These are phyloP conservation scores for Strigomonas galati DNA, from an alignment of 208 protist genomes.

Conservation along the genomic window DNA sequence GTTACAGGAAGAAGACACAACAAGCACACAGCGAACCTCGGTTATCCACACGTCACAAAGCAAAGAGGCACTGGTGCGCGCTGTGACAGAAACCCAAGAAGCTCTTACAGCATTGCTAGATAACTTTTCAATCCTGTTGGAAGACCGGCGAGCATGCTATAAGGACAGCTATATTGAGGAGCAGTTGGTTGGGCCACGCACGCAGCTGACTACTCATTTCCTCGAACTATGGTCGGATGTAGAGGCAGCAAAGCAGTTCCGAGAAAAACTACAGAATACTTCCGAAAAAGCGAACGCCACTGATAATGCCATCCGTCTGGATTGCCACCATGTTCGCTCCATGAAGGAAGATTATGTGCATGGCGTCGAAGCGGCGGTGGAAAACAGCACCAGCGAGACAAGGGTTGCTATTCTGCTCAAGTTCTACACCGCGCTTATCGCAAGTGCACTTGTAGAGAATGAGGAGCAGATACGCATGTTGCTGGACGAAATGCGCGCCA, in stretches of 20 bases:
- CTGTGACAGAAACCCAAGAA: background rate
- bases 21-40: background rate
- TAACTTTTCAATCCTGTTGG: conserved; percentile 17
- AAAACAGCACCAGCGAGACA: no score
- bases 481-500: conserved; percentile 41
- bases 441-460: conserved; percentile 26
- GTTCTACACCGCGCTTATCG: conserved; percentile 57
- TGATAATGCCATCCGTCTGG: background rate
- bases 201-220: background rate
- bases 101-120: background rate
- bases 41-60: background rate
- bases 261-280: background rate
- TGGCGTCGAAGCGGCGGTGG: background rate
- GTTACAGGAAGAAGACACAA: background rate
- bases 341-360: background rate
- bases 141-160: conserved; percentile 45
- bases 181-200: background rate
- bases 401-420: conserved; percentile 9
- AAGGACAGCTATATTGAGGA: conserved; percentile 24
- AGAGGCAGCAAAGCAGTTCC: background rate
- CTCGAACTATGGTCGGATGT: background rate
- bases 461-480: conserved; percentile 41
- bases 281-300: background rate
- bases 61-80: background rate
- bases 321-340: background rate